Evolutionary conservation across 768 basidiomycete genomes (phyloP), one percentile per base, ranked within the genome.

Genomic region (Candolleomyces eurysporus): DNA sequence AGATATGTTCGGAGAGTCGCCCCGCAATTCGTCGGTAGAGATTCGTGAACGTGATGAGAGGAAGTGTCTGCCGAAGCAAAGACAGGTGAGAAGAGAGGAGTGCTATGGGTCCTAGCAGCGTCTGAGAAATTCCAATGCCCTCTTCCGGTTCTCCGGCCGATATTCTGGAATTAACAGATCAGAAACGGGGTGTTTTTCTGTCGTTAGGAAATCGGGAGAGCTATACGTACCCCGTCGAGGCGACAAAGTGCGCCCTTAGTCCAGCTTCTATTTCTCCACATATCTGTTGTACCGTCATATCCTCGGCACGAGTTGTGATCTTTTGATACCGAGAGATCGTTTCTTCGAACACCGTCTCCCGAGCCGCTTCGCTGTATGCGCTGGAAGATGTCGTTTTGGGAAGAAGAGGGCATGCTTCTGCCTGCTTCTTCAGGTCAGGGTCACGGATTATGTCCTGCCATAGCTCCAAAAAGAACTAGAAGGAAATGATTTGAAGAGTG

Each of bases 401-500:
- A 32, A 90, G 71, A 5, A 84, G 79, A 5, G 80, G 64, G 36
- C 79, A 81, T 13, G 74, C 75, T 62, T 81, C 74, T 9, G 81
- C 83, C 61, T 78, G 78, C n/a, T 78, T 75, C 21, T 88, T 86
- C 13, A 93, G 76, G 26, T 79, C 76, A 4, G 83, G 78, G 36
- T 82, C 80, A 46, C 76, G 82, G 63, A 84, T 85, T 65, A 95
- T 91, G 66, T 93, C 92, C 13, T 84, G 75, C 89, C 90, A 94
- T 36, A 99, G 74, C 71, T 97, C 92, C 16, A 99, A 77, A 79
- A 96, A 98, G 75, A 94, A 95, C 95, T 97, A 67, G 30, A 50
- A 57, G 39, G 57, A 40, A 19, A 48, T 32, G 13, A 36, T 36
- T 26, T 45, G 46, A 40, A 21, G 19, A 40, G 11, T 51, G 48